Base-by-base conservation (phyloP, 2,329 filamentous ascomycete genomes). In the Cordyceps fumosorosea region DNA sequence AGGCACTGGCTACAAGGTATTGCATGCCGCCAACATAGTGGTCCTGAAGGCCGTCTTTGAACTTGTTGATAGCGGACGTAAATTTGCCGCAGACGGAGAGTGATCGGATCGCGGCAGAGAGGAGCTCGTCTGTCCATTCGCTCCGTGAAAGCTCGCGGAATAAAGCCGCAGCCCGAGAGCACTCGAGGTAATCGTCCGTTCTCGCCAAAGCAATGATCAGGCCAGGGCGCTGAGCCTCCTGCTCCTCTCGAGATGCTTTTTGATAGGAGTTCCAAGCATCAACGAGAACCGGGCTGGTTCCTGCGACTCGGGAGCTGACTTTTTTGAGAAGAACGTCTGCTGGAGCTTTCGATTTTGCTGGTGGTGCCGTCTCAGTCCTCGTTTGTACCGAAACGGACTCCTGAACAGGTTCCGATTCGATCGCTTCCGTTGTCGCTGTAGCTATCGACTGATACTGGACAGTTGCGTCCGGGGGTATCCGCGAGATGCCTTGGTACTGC, bases 121-220 rank as follows among this genome's bases (percentile, higher is more conserved):
- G 73, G 4, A 75, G 62, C 3, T 72, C 67, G 14, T 77, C 69
- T 18, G 75, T 74, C 80, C 80, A 82, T 7, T 69, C 62, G 0
- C 72, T 65, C 2, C 66, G 42, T 0, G 73, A 67, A 2, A 80
- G 67, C 34, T 74, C 69, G 2, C 71, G 70, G 56, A 83, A 81
- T 2, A 84, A 63, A 3, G 78, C 73, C 4, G 75, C 69, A n/a
- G 81, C 74, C 61, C 80, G 77, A 67, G 74, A 74, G 1, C 75
- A 76, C 55, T 83, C 79, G 3, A 78, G 69, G 10, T 75, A 66
- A n/a, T 76, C 74, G 5, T 68, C 69, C 3, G 80, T 81, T 18
- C 66, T 71, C 6, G 78, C 72, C 11, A 84, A 73, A 53, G 79
- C 78, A 2, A 71, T 60, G 1, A 83, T 65, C 22, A 82, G 71